Evolutionary conservation across 305 asterid genomes (phyloP), one percentile per base, ranked within the genome.

Genomic region (Fraxinus greggii): DNA sequence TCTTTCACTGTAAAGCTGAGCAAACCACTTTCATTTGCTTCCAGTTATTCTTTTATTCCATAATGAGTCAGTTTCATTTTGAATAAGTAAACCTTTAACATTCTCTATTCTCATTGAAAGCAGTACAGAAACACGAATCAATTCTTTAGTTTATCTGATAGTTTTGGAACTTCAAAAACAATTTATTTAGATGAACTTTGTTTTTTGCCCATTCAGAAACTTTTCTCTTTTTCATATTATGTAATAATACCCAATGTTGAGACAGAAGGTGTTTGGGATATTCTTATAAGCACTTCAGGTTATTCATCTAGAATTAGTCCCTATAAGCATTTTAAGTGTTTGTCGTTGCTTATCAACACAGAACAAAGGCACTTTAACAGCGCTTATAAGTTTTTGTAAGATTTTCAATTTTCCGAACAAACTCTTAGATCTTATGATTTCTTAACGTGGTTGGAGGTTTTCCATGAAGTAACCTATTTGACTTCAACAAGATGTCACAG

Each of bases 221-320:
- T 65, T 26, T 26, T 28, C 21, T 67, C 36, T 5, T 28, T 24
- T 24, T 8, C 32, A 67, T 13, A 28, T 28, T 15, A 67, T 13
- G n/a, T 67, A 80, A 54, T 72, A 76, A 48, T 31, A 56, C 38
- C 75, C 56, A 79, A 78, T 72, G 42, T 77, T 77, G 77, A 77
- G 23, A 51, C 70, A 33, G 77, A 67, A 67, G 75, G 35, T 28
- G 38, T 67, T 26, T 65, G 73, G 73, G 38, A 28, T 69, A 29
- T 28, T 69, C 23, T 28, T 69, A 29, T 12, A 28, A 29, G 75
- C 3, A 69, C 38, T 28, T 65, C 10, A 69, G 15, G 36, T 28
- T 69, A 69, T 69, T 69, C 75, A 69, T 69, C 38, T 69, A 69
- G 40, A 69, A 26, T 29, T 67, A 69, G 23, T 29, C 36, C 40